These are phyloP conservation scores for Linnemannia schmuckeri DNA, from an alignment of 192 early-diverging fungal species.

Conservation along the genomic window DNA sequence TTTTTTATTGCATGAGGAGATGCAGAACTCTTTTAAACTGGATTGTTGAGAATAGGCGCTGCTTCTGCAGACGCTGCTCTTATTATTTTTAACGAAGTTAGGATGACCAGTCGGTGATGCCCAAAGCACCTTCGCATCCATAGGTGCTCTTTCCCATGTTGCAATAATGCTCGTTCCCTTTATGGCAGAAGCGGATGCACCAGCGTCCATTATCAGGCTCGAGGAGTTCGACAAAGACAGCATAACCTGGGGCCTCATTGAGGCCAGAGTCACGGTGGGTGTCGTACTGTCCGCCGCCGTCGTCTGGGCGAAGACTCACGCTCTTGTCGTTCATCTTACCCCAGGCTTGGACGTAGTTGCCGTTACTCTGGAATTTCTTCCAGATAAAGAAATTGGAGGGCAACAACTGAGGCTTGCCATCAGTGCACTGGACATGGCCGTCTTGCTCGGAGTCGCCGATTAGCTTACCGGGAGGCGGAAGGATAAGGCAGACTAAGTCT, in stretches of 20 bases:
- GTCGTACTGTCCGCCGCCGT: constrained; percentile 66
- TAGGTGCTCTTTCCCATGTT: constrained; percentile 15
- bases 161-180: neutral
- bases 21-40: too few species aligned
- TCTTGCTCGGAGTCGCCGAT: constrained; percentile 22
- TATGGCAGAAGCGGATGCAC: constrained; percentile 61
- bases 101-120: constrained; percentile 17
- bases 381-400: constrained; percentile 53
- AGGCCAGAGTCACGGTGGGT: constrained; percentile 45
- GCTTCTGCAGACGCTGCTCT: too few species aligned
- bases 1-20: too few species aligned
- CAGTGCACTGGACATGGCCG: constrained; percentile 35
- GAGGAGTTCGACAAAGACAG: constrained; percentile 63
- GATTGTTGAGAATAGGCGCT: too few species aligned
- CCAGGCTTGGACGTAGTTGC: constrained; percentile 59
- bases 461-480: constrained; percentile 20
- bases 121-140: constrained; percentile 29
- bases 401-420: constrained; percentile 41
- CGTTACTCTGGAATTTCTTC: constrained; percentile 39
- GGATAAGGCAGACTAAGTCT: constrained; percentile 24
- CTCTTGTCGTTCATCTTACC: constrained; percentile 52
- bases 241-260: constrained; percentile 47
- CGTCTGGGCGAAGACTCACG: constrained; percentile 44
- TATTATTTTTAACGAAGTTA: too few species aligned
- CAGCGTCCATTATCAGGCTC: constrained; percentile 57